Conservation (phyloP, 2,329 filamentous ascomycete species). For the Exophiala aquamarina region DNA sequence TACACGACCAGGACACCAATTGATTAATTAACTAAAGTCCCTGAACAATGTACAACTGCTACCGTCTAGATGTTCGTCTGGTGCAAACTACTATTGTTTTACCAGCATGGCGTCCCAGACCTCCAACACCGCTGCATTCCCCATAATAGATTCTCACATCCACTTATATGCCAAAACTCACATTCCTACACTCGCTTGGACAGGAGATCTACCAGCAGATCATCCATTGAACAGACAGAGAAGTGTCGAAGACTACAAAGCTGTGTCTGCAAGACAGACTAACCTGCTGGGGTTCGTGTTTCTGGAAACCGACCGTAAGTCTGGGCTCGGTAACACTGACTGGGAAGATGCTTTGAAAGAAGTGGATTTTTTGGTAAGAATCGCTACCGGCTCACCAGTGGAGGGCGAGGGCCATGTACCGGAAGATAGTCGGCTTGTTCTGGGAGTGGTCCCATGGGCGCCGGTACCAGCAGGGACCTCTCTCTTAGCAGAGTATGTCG, state of each 20-base stretch:
- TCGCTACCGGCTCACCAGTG: conserved; percentile 61
- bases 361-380: conserved; percentile 65
- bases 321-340: conserved; percentile 56
- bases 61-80: too few species aligned
- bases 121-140: not conserved
- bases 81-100: too few species aligned
- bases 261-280: conserved; percentile 36
- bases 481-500: conserved; percentile 66
- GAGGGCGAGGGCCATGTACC: conserved; percentile 59
- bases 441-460: conserved; percentile 82
- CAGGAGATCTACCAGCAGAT: conserved; percentile 49
- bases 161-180: conserved; percentile 78
- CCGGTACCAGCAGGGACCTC: conserved; percentile 67
- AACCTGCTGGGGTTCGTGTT: conserved; percentile 72
- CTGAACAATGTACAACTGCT: too few species aligned
- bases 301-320: conserved; percentile 76
- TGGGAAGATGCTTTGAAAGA: conserved; percentile 72
- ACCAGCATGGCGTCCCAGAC: conserved; percentile 6
- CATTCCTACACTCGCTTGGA: conserved; percentile 67
- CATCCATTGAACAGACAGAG: conserved; percentile 63
- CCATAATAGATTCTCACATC: conserved; percentile 84
- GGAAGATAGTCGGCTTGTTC: conserved; percentile 56
- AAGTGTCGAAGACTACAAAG: conserved; percentile 64
- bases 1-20: too few species aligned
- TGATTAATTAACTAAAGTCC: too few species aligned